Conservation (phyloP, 257 asterid species). For the Osmanthus fragrans region DNA sequence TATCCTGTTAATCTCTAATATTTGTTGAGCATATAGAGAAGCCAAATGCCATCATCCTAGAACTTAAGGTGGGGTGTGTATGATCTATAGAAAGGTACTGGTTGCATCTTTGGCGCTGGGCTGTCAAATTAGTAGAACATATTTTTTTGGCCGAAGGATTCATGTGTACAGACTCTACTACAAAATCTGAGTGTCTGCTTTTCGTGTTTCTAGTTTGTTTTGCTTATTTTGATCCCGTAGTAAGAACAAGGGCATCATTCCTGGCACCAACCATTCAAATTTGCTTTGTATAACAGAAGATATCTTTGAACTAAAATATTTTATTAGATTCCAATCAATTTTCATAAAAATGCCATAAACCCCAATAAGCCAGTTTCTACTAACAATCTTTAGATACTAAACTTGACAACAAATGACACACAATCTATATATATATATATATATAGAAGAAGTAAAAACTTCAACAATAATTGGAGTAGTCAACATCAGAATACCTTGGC, state of each 20-base stretch:
- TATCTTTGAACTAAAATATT: neutral
- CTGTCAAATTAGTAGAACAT: neutral
- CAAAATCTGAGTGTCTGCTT: too few species aligned
- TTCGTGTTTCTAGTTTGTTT: too few species aligned
- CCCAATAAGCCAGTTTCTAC: neutral
- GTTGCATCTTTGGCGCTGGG: neutral
- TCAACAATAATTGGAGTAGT: neutral
- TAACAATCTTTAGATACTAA: constrained; percentile 24
- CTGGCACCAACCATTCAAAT: neutral
- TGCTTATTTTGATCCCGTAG: too few species aligned
- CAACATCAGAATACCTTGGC: neutral
- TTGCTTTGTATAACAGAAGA: neutral
- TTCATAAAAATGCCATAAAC: neutral
- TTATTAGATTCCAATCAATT: neutral
- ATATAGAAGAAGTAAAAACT: neutral
- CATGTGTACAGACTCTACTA: neutral
- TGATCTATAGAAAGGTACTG: neutral
- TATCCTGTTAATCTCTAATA: too few species aligned
- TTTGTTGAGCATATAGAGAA: neutral
- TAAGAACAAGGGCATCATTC: too few species aligned
- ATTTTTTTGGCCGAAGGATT: neutral
- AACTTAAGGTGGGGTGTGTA: neutral
- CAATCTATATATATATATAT: neutral
- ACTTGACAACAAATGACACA: constrained; percentile 12
- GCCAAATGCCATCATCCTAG: neutral